Evolutionary conservation across 306 rosid genomes (phyloP).

Genomic region (Rubus idaeus): DNA sequence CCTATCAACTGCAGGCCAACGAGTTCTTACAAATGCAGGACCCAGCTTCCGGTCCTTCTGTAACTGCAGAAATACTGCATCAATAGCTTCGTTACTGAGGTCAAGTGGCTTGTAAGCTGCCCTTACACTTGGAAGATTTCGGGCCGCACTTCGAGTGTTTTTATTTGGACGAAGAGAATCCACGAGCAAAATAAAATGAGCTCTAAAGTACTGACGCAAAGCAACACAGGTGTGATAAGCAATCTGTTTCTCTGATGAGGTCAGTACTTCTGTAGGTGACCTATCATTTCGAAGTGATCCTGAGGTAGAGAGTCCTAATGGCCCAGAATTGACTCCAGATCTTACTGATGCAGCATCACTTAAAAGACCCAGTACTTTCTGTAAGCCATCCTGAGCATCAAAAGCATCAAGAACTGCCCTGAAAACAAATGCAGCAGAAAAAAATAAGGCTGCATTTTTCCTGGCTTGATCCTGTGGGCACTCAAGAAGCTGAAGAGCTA

Average conservation of each 20-base stretch:
- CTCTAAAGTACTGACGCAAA: slow-evolving; percentile 89
- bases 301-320: slow-evolving; percentile 58
- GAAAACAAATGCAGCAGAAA: slow-evolving; percentile 92
- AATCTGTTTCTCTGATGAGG: slow-evolving; percentile 93
- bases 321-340: slow-evolving; percentile 84
- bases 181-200: slow-evolving; percentile 82
- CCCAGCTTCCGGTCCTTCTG: slow-evolving; percentile 98
- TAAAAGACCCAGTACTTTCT: slow-evolving; percentile 71
- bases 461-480: slow-evolving; percentile 93
- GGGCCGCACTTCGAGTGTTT: slow-evolving; percentile 73
- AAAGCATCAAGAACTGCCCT: slow-evolving; percentile 96
- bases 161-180: slow-evolving; percentile 96
- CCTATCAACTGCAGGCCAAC: slow-evolving; percentile 84
- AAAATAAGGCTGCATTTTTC: slow-evolving; percentile 88
- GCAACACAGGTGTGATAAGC: slow-evolving; percentile 96
- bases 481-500: slow-evolving; percentile 88
- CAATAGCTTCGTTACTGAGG: slow-evolving; percentile 88
- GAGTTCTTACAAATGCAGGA: slow-evolving; percentile 86
- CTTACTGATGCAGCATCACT: slow-evolving; percentile 89
- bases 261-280: slow-evolving; percentile 79
- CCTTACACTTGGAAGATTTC: slow-evolving; percentile 78
- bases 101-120: slow-evolving; percentile 96
- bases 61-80: slow-evolving; percentile 75
- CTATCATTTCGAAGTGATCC: slow-evolving; percentile 86
- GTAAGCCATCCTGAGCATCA: slow-evolving; percentile 89